Percentiles rank a stretch among this genome's conserved stretches.
phyloP scores from a whole-genome alignment of 352 stramenopile species.

The Blastocystis sp. region DNA sequence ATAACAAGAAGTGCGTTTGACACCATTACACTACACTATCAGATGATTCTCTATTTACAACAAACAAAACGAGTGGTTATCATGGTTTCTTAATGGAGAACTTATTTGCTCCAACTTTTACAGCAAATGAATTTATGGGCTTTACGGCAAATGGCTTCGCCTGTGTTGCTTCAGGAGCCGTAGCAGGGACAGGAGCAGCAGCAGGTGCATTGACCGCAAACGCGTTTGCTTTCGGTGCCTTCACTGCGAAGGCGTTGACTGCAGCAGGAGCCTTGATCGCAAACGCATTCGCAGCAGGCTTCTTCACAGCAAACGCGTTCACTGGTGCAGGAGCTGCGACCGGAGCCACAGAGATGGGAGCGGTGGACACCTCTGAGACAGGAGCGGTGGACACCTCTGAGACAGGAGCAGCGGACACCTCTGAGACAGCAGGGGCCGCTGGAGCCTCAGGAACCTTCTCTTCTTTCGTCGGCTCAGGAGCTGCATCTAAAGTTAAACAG shows the following conservation, averaged over 20 bases:
- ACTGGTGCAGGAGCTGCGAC: not conserved
- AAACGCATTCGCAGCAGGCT: not conserved
- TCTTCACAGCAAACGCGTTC: slow-evolving; percentile 4
- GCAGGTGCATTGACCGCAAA: not conserved
- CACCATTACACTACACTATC: not conserved
- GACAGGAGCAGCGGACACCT: not conserved
- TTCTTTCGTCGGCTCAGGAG: not conserved
- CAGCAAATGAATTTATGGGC: slow-evolving; percentile 2
- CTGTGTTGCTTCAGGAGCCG: not conserved
- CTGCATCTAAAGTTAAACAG: not conserved
- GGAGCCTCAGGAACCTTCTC: not conserved
- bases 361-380: not conserved
- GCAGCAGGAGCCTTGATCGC: not conserved
- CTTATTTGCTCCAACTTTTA: slow-evolving; percentile 17
- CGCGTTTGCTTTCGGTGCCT: not conserved
- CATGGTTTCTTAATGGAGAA: slow-evolving; percentile 14
- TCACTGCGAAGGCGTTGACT: not conserved
- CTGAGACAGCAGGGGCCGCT: not conserved
- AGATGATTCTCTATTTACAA: not conserved
- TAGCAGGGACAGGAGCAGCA: not conserved
- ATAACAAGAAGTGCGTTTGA: not conserved
- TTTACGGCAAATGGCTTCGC: not conserved
- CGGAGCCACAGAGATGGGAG: not conserved
- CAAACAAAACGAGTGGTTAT: not conserved
- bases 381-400: not conserved